A percentile compares a stretch with the other conserved stretches of the same genome.
Conservation (phyloP, 495 filamentous ascomycete genomes). For the Geopyxis carbonaria region DNA sequence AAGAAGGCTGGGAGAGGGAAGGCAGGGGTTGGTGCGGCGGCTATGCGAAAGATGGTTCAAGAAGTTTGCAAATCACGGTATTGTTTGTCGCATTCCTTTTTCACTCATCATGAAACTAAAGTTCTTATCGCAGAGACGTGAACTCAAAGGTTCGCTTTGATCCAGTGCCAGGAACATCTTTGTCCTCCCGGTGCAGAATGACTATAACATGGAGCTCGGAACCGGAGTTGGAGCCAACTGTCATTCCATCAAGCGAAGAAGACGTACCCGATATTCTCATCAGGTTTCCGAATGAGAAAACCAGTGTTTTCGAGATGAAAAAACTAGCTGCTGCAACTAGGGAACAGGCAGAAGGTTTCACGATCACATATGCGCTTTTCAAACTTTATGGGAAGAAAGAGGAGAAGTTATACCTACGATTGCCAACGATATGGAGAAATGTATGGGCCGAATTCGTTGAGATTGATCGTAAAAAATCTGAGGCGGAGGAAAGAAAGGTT, state of each 20-base stretch:
- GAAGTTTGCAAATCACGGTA: conserved; percentile 74
- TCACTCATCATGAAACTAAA: no score
- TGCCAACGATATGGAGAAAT: conserved; percentile 68
- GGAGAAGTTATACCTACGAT: conserved; percentile 62
- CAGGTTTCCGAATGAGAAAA: conserved; percentile 30
- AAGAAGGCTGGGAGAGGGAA: conserved; percentile 13
- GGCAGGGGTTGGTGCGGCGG: conserved; percentile 10
- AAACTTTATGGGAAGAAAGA: conserved; percentile 65
- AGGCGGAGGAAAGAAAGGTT: conserved; percentile 49
- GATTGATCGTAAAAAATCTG: conserved; percentile 42
- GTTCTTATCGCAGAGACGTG: conserved; percentile 33
- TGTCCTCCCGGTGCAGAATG: conserved; percentile 56
- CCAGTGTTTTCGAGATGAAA: conserved; percentile 47
- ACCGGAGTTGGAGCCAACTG: conserved; percentile 1
- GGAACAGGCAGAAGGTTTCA: conserved; percentile 70
- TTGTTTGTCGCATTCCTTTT: no score
- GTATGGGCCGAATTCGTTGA: conserved; percentile 65
- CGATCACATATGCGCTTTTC: conserved; percentile 68
- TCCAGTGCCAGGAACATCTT: conserved; percentile 28
- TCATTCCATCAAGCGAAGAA: conserved; percentile 37
- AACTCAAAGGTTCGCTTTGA: conserved; percentile 20
- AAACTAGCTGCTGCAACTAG: conserved; percentile 54
- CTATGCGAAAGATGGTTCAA: conserved; percentile 39
- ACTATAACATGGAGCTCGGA: conserved; percentile 55
- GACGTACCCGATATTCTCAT: conserved; percentile 32